A percentile compares a stretch with the other conserved stretches of the same genome.
These are phyloP conservation scores for Skeletonema potamos DNA, from an alignment of 108 stramenopile species.

Conservation along the genomic window DNA sequence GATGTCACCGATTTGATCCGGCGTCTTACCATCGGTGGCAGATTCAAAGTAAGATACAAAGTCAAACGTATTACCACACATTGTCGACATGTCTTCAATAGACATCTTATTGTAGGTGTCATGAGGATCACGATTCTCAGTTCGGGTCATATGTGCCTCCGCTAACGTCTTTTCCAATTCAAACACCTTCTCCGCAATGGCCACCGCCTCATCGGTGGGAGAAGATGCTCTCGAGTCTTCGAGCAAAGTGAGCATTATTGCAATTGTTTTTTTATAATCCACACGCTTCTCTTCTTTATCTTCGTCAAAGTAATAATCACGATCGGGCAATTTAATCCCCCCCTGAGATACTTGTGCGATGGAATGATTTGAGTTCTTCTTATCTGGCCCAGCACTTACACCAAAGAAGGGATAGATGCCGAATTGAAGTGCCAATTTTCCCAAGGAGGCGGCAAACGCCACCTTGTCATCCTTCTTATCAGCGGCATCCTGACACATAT, in stretches of 20 bases:
- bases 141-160: constrained; percentile 76
- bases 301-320: constrained; percentile 86
- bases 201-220: constrained; percentile 15
- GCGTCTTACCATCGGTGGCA: constrained; percentile 42
- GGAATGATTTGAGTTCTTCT: constrained; percentile 60
- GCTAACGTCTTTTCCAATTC: constrained; percentile 55
- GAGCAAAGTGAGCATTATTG: constrained; percentile 61
- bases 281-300: constrained; percentile 72
- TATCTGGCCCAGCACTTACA: constrained; percentile 61
- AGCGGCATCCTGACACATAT: constrained; percentile 36
- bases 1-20: constrained; percentile 60
- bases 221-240: constrained; percentile 21
- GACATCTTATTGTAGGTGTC: constrained; percentile 73
- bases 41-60: constrained; percentile 56
- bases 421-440: constrained; percentile 28
- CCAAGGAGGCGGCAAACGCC: constrained; percentile 46
- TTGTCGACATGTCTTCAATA: constrained; percentile 31
- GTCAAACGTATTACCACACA: constrained; percentile 44
- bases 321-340: constrained; percentile 71
- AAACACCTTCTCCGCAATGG: constrained; percentile 47
- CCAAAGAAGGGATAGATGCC: constrained; percentile 49
- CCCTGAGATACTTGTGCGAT: constrained; percentile 61
- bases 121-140: constrained; percentile 76
- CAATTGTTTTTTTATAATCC: constrained; percentile 58
- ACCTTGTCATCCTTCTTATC: constrained; percentile 11